Evolutionary conservation across 208 protist genomes (phyloP).

Genomic region (Leptomonas pyrrhocoris): DNA sequence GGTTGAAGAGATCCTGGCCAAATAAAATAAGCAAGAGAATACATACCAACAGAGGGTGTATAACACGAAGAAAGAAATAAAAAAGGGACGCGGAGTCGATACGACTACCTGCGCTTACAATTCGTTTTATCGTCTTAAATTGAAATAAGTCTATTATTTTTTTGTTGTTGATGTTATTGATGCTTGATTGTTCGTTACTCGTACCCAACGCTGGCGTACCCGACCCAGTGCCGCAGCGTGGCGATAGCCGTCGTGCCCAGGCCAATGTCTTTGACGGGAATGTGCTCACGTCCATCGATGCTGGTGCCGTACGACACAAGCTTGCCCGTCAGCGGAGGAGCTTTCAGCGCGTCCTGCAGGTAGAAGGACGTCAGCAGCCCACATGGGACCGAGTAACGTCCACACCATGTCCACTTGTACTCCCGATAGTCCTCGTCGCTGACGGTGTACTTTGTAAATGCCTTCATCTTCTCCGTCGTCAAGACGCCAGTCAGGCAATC

Average conservation of each 20-base stretch:
- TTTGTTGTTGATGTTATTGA: no score
- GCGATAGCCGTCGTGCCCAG: conserved; percentile 34
- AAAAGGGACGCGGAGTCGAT: background rate
- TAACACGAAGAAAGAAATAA: background rate
- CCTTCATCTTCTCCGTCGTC: conserved; percentile 5
- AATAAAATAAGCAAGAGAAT: no score
- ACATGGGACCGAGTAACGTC: conserved; percentile 34
- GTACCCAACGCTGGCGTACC: conserved; percentile 33
- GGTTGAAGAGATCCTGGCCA: no score
- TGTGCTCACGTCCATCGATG: conserved; percentile 29
- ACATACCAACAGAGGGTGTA: background rate
- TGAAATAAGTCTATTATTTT: background rate
- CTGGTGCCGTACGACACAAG: conserved; percentile 31
- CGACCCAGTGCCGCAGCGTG: conserved; percentile 34
- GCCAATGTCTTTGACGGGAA: conserved; percentile 22
- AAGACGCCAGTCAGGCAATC: conserved; percentile 26
- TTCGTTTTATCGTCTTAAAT: background rate
- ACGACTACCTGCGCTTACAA: background rate
- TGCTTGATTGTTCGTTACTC: conserved; percentile 9
- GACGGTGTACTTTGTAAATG: conserved; percentile 31
- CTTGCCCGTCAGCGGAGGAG: conserved; percentile 17
- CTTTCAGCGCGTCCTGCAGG: conserved; percentile 21
- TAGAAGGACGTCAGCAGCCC: conserved; percentile 20
- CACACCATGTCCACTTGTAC: conserved; percentile 43
- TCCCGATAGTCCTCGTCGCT: conserved; percentile 25